Evolutionary conservation across 169 alveolate genomes (phyloP), one percentile per base, ranked within the genome.

Genomic region (Plasmodium ovale): DNA sequence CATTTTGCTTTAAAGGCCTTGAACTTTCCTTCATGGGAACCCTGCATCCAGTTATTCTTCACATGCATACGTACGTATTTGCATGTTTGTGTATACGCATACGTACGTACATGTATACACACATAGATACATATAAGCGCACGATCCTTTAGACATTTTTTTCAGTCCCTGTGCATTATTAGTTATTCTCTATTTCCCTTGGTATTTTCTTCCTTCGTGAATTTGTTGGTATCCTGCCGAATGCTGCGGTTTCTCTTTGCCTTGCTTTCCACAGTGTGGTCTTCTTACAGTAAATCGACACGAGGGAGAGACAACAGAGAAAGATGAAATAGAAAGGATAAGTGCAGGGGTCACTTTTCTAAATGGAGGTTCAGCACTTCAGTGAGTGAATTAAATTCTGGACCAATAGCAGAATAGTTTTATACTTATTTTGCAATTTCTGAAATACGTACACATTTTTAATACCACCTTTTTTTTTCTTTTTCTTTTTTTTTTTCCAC

Each of bases 111-210:
- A 59, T 74, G 35, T 67, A n/a, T n/a, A n/a, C n/a, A n/a, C n/a
- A n/a, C n/a, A n/a, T n/a, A n/a, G n/a, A n/a, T n/a, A n/a, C n/a
- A n/a, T n/a, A n/a, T n/a, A n/a, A n/a, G n/a, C n/a, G n/a, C n/a
- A n/a, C n/a, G n/a, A n/a, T n/a, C 14, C 53, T 60, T 39, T 74
- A 74, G 88, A 59, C 74, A 59, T 31, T 74, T 74, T 74, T 74
- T 74, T 60, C 88, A 74, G 88, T 49, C 71, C 6, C 39, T 74
- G 16, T 74, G 88, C 59, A 74, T 74, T 47, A 60, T 74, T 59
- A 74, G 74, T 54, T 74, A 74, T 44, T 60, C 88, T 12, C 53
- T 39, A 74, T 42, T 74, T 21, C 88, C 88, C 9, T 33, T 74
- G 53, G 73, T 74, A 33, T 62, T 74, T 59, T 59, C 88, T 16